Base-by-base conservation (phyloP, 257 asterid species). In the Craterostigma plantagineum region DNA sequence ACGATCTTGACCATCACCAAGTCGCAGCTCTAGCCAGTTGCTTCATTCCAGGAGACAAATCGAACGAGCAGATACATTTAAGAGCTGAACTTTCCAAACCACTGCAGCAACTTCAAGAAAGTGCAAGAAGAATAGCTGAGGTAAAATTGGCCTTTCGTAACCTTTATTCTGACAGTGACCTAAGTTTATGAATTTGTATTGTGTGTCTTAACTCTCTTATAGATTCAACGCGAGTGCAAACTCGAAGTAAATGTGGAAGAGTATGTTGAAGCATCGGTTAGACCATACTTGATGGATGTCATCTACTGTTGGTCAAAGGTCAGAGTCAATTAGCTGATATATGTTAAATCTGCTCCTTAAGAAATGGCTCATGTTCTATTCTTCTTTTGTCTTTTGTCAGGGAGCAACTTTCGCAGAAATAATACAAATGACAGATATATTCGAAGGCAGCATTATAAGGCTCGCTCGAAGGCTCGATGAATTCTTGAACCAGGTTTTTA, bases 201-300 rank as follows among this genome's bases (percentile, higher is more conserved):
- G 14, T 42, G 38, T 33, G 44, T 35, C 18, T n/a, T n/a, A n/a
- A n/a, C n/a, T n/a, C n/a, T 42, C n/a, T 39, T 56, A 62, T 77
- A 90, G 98, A 72, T 90, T 53, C 95, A 90, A 79, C 81, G 77
- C n/a, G 95, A 90, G 65, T 90, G 98, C 70, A 79, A 83, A 66
- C 77, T 83, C 54, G 94, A 90, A 65, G 59, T 83, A 41, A 75
- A 90, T 46, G 81, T 90, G 64, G 98, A 90, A 10, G 98, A 90
- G 54, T 90, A 83, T 53, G 98, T 90, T 49, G 98, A 83, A 68
- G 92, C 94, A 38, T 71, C 95, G 36, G 63, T 79, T 38, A 70
- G 93, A 63, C 95, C 95, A 18, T 83, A 8, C 64, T 54, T 79
- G 76, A 90, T 90, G 98, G 93, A 90, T 64, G 98, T 90, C 57